Base-by-base conservation (phyloP, 2,329 filamentous ascomycete genomes). In the Arthroderma uncinatum region DNA sequence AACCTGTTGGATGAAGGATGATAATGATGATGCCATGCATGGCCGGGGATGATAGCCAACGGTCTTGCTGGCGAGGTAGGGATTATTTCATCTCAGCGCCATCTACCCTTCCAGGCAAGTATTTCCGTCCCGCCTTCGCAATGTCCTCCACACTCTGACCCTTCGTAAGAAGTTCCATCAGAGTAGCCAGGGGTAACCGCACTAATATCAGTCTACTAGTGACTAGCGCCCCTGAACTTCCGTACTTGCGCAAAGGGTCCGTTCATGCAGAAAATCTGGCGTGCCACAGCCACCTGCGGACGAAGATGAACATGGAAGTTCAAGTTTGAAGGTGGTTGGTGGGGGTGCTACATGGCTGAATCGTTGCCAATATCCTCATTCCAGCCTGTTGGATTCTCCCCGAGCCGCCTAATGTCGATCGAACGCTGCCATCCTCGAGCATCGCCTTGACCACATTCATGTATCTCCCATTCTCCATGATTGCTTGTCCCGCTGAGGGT, bases 121-220 rank as follows among this genome's bases (percentile, higher is more conserved):
- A 48, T 28, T 21, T 48, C 44, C 44, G 44, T 34, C 12, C 44
- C 19, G 44, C 21, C 44, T 30, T 12, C 12, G 12, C 6, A 12
- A 12, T 6, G 12, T 34, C 33, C 44, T 25, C 12, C 44, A 30
- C 21, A 28, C 44, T 48, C 25, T 25, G 16, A 48, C 21, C 44
- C 19, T 28, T 30, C 44, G 12, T 28, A 12, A 30, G 7, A 28
- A 48, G 25, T n/a, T 48, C 23, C 23, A 28, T 48, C 21, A n/a
- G n/a, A 14, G n/a, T 28, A 48, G 23, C 44, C 44, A 48, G 44
- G 44, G 44, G 44, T 48, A 48, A 48, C 10, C 44, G n/a, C 44
- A 48, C 44, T 48, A 48, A 48, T 3, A 44, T 21, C 9, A 9
- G 16, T 10, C 25, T 48, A 28, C 44, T 28, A 25, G 44, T 48